phyloP scores from a whole-genome alignment of 2,329 filamentous ascomycete species.

The Penicillium thymicola region DNA sequence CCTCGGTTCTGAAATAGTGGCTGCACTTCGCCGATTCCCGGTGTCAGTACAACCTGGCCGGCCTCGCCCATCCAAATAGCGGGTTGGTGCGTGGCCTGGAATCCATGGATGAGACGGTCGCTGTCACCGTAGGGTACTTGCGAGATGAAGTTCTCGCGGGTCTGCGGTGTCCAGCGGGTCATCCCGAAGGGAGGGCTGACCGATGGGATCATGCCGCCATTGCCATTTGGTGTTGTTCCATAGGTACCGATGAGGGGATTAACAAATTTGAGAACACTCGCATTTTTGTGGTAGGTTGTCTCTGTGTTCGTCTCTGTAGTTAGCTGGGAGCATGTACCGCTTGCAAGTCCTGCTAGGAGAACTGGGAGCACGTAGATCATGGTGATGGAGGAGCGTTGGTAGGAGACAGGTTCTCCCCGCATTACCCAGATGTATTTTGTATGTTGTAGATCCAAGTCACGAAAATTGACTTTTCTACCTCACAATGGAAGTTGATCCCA shows the following conservation, averaged over 20 bases:
- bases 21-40: conserved; percentile 36
- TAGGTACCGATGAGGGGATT: conserved; percentile 24
- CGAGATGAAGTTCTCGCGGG: conserved; percentile 50
- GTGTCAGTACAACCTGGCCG: conserved; percentile 45
- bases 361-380: not conserved
- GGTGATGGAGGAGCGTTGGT: not conserved
- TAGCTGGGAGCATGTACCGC: not conserved
- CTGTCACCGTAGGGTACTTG: conserved; percentile 49
- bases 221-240: conserved; percentile 18
- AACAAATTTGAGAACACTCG: conserved; percentile 17
- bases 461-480: too few relatives aligned
- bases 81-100: conserved; percentile 51
- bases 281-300: conserved; percentile 8
- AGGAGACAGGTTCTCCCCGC: not conserved
- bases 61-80: conserved; percentile 55
- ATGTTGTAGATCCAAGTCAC: too few relatives aligned
- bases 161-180: conserved; percentile 53
- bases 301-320: not conserved
- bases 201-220: conserved; percentile 26
- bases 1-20: conserved; percentile 43
- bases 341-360: not conserved
- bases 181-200: conserved; percentile 40
- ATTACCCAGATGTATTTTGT: rapidly evolving
- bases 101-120: conserved; percentile 47
- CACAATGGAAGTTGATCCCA: not conserved